These are phyloP conservation scores for Penicillium canescens DNA, from an alignment of 495 filamentous ascomycete species.

Conservation along the genomic window DNA sequence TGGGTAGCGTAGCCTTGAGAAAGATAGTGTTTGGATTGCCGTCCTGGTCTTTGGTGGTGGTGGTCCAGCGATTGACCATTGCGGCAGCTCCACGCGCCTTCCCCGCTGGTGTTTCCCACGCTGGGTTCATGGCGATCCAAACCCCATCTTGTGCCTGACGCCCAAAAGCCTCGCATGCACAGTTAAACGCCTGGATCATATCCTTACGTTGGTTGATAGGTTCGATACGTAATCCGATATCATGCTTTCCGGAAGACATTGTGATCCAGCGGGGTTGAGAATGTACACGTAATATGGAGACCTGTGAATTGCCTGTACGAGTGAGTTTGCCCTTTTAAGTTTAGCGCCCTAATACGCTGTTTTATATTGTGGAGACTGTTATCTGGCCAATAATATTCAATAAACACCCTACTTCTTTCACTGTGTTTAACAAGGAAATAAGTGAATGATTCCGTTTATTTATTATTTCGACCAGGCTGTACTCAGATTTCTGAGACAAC, in stretches of 20 bases:
- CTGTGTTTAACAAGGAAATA: too few species aligned
- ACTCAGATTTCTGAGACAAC: too few species aligned
- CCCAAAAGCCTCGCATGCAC: constrained; percentile 35
- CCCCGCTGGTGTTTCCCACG: constrained; percentile 42
- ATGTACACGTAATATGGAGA: too few species aligned
- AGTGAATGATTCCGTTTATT: too few species aligned
- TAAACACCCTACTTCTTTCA: too few species aligned
- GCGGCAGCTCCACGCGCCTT: constrained; percentile 21
- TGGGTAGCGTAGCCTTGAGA: constrained; percentile 42
- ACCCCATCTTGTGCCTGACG: constrained; percentile 38
- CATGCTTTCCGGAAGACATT: not conserved
- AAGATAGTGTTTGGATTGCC: constrained; percentile 42
- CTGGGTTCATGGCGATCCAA: constrained; percentile 44
- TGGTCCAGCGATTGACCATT: constrained; percentile 31
- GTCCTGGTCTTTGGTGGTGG: constrained; percentile 24
- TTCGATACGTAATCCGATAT: not conserved
- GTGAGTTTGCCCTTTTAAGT: too few species aligned
- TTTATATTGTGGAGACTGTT: too few species aligned
- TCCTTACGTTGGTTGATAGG: not conserved
- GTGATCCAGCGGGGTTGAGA: constrained; percentile 23
- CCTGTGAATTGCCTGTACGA: too few species aligned
- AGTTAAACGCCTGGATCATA: constrained; percentile 7
- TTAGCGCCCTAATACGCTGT: too few species aligned
- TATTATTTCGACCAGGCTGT: too few species aligned
- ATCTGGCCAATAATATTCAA: too few species aligned